Evolutionary conservation across 352 stramenopile species (phyloP).

Genomic region (Thalassiosira allenii): DNA sequence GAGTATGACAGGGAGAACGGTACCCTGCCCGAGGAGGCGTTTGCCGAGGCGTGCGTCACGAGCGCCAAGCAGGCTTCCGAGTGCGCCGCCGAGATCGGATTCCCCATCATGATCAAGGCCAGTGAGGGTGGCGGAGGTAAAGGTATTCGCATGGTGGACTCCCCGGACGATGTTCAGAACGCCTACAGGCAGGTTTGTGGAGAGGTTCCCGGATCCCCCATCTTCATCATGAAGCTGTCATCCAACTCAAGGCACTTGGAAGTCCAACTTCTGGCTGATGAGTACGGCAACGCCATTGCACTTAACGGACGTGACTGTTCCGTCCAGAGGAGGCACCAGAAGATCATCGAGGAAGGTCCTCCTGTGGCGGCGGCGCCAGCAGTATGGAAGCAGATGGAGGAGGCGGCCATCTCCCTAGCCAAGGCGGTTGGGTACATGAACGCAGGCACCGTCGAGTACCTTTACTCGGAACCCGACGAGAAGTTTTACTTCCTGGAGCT

Average conservation of each 20-base stretch:
- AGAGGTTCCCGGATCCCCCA: slow-evolving; percentile 98
- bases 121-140: slow-evolving; percentile 99
- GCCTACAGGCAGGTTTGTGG: slow-evolving; percentile 97
- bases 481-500: slow-evolving; percentile 99
- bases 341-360: slow-evolving; percentile 98
- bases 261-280: slow-evolving; percentile 98
- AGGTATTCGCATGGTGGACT: slow-evolving; percentile 96
- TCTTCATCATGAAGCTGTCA: slow-evolving; percentile 99
- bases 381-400: slow-evolving; percentile 98
- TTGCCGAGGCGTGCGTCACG: slow-evolving; percentile 92
- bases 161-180: slow-evolving; percentile 91
- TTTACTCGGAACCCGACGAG: slow-evolving; percentile 96
- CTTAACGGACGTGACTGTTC: slow-evolving; percentile 99
- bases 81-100: slow-evolving; percentile 95
- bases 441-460: slow-evolving; percentile 99
- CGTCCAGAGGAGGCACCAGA: slow-evolving; percentile 99
- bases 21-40: slow-evolving; percentile 90
- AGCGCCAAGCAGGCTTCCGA: slow-evolving; percentile 92
- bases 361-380: slow-evolving; percentile 92
- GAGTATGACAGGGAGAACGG: slow-evolving; percentile 88
- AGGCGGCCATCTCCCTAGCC: slow-evolving; percentile 94
- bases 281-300: slow-evolving; percentile 98
- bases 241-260: slow-evolving; percentile 97
- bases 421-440: slow-evolving; percentile 99
- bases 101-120: slow-evolving; percentile 99